phyloP scores from a whole-genome alignment of 225 moss, liverwort and hornwort genomes.

The Physcomitrium patens region DNA sequence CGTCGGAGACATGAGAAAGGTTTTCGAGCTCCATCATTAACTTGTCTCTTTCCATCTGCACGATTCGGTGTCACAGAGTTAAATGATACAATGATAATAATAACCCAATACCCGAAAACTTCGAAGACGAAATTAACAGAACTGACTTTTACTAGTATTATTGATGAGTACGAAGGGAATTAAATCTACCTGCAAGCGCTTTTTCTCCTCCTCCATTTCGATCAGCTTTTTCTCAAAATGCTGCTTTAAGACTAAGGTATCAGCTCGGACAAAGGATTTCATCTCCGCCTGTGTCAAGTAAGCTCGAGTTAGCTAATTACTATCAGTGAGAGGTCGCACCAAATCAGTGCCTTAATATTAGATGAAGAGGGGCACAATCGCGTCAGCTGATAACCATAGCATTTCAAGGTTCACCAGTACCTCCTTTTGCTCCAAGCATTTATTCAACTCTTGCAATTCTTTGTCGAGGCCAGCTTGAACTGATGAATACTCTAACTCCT shows the following conservation, averaged over 20 bases:
- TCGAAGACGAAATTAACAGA: too few relatives aligned
- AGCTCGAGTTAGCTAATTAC: not conserved
- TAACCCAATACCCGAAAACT: not conserved
- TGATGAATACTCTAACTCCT: constrained; percentile 79
- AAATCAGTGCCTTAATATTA: too few relatives aligned
- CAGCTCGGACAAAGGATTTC: constrained; percentile 73
- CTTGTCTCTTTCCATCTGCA: constrained; percentile 76
- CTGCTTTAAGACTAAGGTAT: constrained; percentile 76
- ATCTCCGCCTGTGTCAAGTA: constrained; percentile 76
- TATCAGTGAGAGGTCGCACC: too few relatives aligned
- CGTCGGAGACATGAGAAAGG: constrained; percentile 76
- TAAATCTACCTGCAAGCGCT: constrained; percentile 64
- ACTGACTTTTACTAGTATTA: rapidly evolving
- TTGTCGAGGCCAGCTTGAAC: constrained; percentile 79
- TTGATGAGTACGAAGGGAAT: not conserved
- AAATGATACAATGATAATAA: not conserved
- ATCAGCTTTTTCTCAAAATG: constrained; percentile 87
- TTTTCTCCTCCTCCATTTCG: constrained; percentile 94
- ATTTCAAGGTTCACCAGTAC: constrained; percentile 19
- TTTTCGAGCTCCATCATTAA: constrained; percentile 71
- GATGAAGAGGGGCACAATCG: too few relatives aligned
- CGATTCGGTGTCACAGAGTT: not conserved
- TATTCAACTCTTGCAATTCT: constrained; percentile 83
- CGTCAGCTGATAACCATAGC: too few relatives aligned
- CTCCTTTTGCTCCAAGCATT: constrained; percentile 87